Evolutionary conservation across 768 basidiomycete genomes (phyloP).

Genomic region (Boletus reticuloceps): DNA sequence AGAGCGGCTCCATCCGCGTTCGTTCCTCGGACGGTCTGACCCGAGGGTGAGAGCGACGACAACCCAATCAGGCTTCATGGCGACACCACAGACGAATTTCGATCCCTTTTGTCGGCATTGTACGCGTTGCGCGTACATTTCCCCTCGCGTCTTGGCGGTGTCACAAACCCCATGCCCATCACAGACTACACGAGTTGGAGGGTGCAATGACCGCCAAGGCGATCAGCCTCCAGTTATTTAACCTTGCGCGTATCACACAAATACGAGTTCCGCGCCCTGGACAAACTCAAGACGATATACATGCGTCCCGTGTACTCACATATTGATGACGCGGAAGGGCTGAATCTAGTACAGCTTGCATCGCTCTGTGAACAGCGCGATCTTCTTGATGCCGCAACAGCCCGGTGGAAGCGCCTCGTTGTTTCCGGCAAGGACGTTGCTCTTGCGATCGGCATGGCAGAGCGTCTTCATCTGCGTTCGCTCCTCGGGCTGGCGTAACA

Average conservation of each 20-base stretch:
- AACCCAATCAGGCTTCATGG: conserved; percentile 43
- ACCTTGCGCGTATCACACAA: conserved; percentile 49
- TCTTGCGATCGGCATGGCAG: conserved; percentile 46
- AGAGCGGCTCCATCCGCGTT: too few relatives aligned
- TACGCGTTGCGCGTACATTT: conserved; percentile 46
- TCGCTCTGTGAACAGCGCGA: conserved; percentile 45
- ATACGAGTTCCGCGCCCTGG: conserved; percentile 40
- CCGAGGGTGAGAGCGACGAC: too few relatives aligned
- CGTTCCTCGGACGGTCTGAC: too few relatives aligned
- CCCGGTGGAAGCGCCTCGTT: conserved; percentile 48
- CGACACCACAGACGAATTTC: conserved; percentile 44
- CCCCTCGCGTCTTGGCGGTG: background rate
- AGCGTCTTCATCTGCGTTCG: conserved; percentile 44
- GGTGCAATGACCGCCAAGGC: conserved; percentile 40
- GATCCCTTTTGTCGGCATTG: conserved; percentile 52
- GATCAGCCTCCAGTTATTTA: conserved; percentile 45
- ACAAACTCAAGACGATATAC: conserved; percentile 40
- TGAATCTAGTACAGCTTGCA: conserved; percentile 46
- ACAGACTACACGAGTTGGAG: conserved; percentile 47
- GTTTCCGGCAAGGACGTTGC: conserved; percentile 44
- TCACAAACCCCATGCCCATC: conserved; percentile 1
- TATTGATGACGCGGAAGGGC: conserved; percentile 33
- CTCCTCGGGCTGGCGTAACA: conserved; percentile 50
- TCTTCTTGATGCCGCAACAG: conserved; percentile 41
- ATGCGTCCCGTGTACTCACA: conserved; percentile 27